Base-by-base conservation (phyloP, 2,329 filamentous ascomycete genomes). In the Corinectria fuckeliana region DNA sequence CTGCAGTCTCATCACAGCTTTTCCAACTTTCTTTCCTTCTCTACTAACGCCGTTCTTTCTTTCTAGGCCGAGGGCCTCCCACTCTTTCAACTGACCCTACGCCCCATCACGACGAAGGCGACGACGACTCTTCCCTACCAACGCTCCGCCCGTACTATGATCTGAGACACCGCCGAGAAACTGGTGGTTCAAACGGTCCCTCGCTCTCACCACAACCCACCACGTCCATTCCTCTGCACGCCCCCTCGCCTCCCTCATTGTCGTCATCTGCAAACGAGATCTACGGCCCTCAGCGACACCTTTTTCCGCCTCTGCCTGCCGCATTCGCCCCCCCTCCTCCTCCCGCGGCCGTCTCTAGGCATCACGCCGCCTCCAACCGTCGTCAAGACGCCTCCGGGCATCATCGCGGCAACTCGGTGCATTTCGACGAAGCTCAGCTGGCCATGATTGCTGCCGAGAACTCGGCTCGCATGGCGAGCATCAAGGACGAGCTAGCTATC, bases 401-500 rank as follows among this genome's bases (percentile, higher is more conserved):
- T 16, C 44, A 45, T 53, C 26, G 51, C 66, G 57, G 51, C 5
- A 38, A 56, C 25, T 45, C 53, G 3, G 75, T 76, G 21, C 75
- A 70, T 20, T 79, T 79, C 59, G 73, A 80, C 68, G 73, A 79
- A 34, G 69, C 72, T 11, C 76, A 78, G 55, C 66, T 78, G 20
- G 71, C 77, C 60, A 78, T 80, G 74, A 72, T 76, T 41, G 71
- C 75, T 34, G 69, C 72, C 16, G 69, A 72, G 44, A 73, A 72
- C 62, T 59, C 72, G 32, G 69, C 72, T 44, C 70, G 64, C 51
- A 75, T 76, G 70, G 65, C 69, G 45, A 70, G 76, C 50, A 81
- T 85, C 70, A 83, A 84, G 52, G 83, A 86, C 53, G 80, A 83
- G 41, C 71, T 85, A 32, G 77, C 81, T 48, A 75, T 82, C 52